Percentiles rank a stretch among this genome's conserved stretches.
These are phyloP conservation scores for Trifolium pratense DNA, from an alignment of 306 rosid genomes.

Conservation along the genomic window DNA sequence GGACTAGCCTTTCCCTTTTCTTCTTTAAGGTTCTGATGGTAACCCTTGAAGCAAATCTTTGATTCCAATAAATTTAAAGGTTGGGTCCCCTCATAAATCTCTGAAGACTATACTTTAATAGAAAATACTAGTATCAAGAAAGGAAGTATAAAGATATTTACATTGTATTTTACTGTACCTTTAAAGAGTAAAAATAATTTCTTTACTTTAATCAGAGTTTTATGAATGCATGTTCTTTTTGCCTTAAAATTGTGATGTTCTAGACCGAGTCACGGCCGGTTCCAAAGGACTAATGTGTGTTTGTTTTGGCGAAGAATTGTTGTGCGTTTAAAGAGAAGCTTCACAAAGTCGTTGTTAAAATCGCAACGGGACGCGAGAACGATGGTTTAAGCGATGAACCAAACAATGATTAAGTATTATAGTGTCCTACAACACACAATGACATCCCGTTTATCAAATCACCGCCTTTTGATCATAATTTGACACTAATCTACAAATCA, in stretches of 20 bases:
- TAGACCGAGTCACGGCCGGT: too few species aligned
- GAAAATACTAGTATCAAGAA: neutral
- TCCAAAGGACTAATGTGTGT: too few species aligned
- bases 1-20: slow-evolving; percentile 43
- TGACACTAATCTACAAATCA: too few species aligned
- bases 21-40: slow-evolving; percentile 32
- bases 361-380: too few species aligned
- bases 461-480: too few species aligned
- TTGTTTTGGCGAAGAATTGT: too few species aligned
- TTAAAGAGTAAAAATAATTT: slow-evolving; percentile 18
- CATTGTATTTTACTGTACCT: slow-evolving; percentile 4
- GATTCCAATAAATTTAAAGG: slow-evolving; percentile 26
- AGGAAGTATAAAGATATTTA: neutral
- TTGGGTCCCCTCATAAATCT: slow-evolving; percentile 6
- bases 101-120: neutral
- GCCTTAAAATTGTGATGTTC: neutral
- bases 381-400: too few species aligned
- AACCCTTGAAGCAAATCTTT: slow-evolving; percentile 38
- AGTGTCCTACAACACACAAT: too few species aligned
- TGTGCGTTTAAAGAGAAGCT: too few species aligned
- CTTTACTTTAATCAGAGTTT: slow-evolving; percentile 19
- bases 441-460: too few species aligned
- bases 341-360: too few species aligned
- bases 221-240: slow-evolving; percentile 3
- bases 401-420: too few species aligned